Conservation (phyloP, 2,329 filamentous ascomycete genomes). For the Epicoccum sorghinum region DNA sequence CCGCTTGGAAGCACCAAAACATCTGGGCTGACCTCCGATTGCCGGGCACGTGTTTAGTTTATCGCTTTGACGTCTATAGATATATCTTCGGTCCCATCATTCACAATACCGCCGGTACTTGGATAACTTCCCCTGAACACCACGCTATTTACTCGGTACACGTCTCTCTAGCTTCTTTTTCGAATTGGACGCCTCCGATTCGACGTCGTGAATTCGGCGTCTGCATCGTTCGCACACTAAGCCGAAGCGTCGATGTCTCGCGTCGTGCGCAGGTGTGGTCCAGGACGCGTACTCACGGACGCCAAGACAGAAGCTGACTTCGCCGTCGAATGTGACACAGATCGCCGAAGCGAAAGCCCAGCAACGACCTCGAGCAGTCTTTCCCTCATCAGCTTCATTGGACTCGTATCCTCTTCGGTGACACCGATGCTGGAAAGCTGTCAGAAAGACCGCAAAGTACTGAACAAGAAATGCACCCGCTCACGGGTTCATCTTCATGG, state of each 20-base stretch:
- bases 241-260: not conserved
- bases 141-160: conserved; percentile 6
- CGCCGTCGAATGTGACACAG: not conserved
- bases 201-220: not conserved
- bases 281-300: not conserved
- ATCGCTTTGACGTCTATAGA: not conserved
- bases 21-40: not conserved
- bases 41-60: not conserved
- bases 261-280: not conserved
- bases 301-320: not conserved
- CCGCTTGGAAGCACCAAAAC: not conserved
- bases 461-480: not conserved
- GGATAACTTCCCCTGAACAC: conserved; percentile 4
- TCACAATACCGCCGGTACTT: not conserved
- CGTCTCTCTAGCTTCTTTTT: conserved; percentile 8
- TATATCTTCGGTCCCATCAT: not conserved
- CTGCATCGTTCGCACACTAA: conserved; percentile 7
- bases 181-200: not conserved
- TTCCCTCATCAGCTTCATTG: conserved; percentile 11
- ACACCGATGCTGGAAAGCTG: not conserved
- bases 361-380: conserved; percentile 10
- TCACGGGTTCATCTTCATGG: conserved; percentile 35
- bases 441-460: conserved; percentile 1
- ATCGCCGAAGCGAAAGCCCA: conserved; percentile 6
- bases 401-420: conserved; percentile 2